Evolutionary conservation across 306 rosid species (phyloP), one percentile per base, ranked within the genome.

Genomic region (Mimosa bimucronata): DNA sequence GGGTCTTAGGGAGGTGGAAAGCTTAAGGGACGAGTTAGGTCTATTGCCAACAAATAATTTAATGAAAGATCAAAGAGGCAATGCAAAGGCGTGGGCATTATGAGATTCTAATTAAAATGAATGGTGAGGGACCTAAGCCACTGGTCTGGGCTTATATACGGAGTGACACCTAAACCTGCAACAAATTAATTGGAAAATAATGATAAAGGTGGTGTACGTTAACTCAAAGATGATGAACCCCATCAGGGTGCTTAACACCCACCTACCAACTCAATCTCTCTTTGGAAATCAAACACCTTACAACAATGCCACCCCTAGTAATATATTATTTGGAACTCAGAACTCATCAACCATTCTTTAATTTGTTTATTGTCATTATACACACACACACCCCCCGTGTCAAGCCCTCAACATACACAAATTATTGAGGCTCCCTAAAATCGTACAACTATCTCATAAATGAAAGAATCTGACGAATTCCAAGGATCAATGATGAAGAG

Each of bases 181-280:
- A 77, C 75, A 77, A 28, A 41, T 66, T 18, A 16, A 48, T 50
- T 9, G 42, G 68, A 34, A 44, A 14, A 34, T 34, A 34, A 34
- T 2, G 5, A 34, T 34, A 34, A n/a, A 19, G 64, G 13, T 31
- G 72, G 31, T 44, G 45, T 53, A 53, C 60, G 26, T 65, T 38
- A n/a, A n/a, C n/a, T n/a, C 12, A 40, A 21, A 66, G 82, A 83
- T 72, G 82, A 64, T 78, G 79, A 83, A 45, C 45, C 86, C 83
- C 77, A 55, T 19, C 68, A 83, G 80, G 79, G 76, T 55, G 73
- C 86, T 55, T 53, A 45, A 73, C 75, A 52, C 85, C 77, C 72
- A 74, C 86, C 83, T 44, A 78, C 86, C 83, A 83, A 83, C 83
- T 16, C 79, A 65, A 68, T 50, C 41, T 25, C 40, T 26, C 41